Base-by-base conservation (phyloP, 306 rosid genomes). In the Senna tora region DNA sequence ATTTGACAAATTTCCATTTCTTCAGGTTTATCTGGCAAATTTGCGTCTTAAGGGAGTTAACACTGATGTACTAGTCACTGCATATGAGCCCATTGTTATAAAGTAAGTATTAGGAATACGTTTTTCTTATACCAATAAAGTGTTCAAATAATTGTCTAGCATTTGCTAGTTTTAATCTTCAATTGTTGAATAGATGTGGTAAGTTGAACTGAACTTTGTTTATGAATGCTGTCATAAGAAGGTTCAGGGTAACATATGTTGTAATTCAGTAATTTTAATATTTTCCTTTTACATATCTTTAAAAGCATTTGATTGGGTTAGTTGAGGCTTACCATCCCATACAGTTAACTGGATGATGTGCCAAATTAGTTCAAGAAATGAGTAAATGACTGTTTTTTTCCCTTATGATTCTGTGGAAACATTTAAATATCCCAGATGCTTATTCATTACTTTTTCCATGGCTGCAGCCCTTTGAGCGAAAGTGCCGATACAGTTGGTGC, bases 1-100 rank as follows among this genome's bases (percentile, higher is more conserved):
- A 74, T 12, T 57, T 77, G 53, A 72, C 71, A 25, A 61, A 7
- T 66, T 66, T 60, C 33, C 45, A 42, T 63, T 69, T 62, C 58
- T 74, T 77, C 87, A 91, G 98, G 95, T 89, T 9, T 87, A 87
- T 87, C 76, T 91, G 82, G 98, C 96, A 33, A 91, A 91, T 86
- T 66, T 89, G 69, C 91, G 98, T 43, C 90, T 91, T 57, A 89
- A 83, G 82, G 96, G 69, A 71, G 98, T 94, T 79, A 81, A 52
- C 7, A 91, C 97, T 39, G 97, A 94, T 70, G 87, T 86, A 43
- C 88, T 94, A 20, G 55, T 91, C 78, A 82, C 90, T 75, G 95
- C 95, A 39, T 91, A 91, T 50, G 97, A 94, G 78, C 98, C 97
- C 50, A 70, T 94, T 74, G 87, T 82, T 73, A 94, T 94, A 80